Percentiles rank a stretch among this genome's conserved stretches.
Evolutionary conservation across 495 filamentous ascomycete genomes (phyloP).

Genomic region (Lasiosphaeria ovina): DNA sequence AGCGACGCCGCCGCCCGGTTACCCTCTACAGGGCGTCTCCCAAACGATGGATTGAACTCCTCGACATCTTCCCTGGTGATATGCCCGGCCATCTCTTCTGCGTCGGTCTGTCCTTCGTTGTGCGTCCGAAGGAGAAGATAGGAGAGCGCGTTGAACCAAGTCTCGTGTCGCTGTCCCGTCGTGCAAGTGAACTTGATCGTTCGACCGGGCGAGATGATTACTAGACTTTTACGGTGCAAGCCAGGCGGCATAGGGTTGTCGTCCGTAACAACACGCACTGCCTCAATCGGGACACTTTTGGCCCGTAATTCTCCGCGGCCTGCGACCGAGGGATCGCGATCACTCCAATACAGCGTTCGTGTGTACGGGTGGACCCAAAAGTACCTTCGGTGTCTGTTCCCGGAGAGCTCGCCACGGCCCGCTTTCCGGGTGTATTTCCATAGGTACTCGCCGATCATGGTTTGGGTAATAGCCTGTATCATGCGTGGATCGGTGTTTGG

Average conservation of each 20-base stretch:
- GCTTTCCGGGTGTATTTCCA: constrained; percentile 98
- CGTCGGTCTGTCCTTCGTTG: constrained; percentile 56
- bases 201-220: constrained; percentile 86
- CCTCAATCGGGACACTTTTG: constrained; percentile 93
- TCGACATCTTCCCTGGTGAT: constrained; percentile 74
- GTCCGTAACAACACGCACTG: constrained; percentile 88
- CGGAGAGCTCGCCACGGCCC: constrained; percentile 80
- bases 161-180: constrained; percentile 91
- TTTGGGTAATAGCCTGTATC: constrained; percentile 99
- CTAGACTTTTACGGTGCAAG: constrained; percentile 86
- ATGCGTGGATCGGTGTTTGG: constrained; percentile 86
- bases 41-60: constrained; percentile 79
- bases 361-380: constrained; percentile 99
- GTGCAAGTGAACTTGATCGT: constrained; percentile 89
- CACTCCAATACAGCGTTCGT: constrained; percentile 94
- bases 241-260: constrained; percentile 95
- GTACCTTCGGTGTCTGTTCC: constrained; percentile 85
- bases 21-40: constrained; percentile 45
- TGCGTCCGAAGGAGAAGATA: constrained; percentile 81
- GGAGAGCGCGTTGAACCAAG: constrained; percentile 96
- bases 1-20: constrained; percentile 62
- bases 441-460: constrained; percentile 97
- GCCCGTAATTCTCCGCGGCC: constrained; percentile 77
- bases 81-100: constrained; percentile 55
- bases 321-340: constrained; percentile 76